Evolutionary conservation across 768 basidiomycete genomes (phyloP), one percentile per base, ranked within the genome.

Genomic region (Sistotremastrum suecicum): DNA sequence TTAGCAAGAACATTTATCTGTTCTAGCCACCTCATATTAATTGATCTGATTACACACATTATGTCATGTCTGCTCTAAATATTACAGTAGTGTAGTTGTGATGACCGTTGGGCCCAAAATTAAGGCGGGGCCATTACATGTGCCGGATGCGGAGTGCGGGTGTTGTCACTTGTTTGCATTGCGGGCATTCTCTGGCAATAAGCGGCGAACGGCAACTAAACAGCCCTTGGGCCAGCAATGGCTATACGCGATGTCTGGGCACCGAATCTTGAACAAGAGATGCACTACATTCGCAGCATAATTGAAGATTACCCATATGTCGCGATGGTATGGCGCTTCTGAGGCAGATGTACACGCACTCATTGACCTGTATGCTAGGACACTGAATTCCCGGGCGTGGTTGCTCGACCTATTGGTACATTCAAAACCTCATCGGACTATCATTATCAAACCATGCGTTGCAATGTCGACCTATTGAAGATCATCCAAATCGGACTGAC

Each of bases 361-460:
- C 39, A 31, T 39, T 48, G 20, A 34, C 11, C 51, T 37, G 41
- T 43, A 51, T 39, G 45, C 34, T 61, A 97, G 94, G 94, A 99
- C 62, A 97, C 95, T 44, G 95, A 99, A 61, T 98, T 98, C 62
- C 95, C 95, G 34, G 95, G 95, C 6, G 91, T 97, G 38, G 95
- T 99, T 46, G 95, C 94, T 3, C 77, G 95, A 12, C 95, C 95
- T 2, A 94, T 99, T 56, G 95, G 95, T 4, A 71, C 80, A 34
- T 98, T 97, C 72, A 90, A 89, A 62, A 92, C 91, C 0, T 89
- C 90, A 7, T 90, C 90, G 20, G 95, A 99, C 65, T 98, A 97
- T 59, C 94, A 98, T 64, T 99, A 97, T 64, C 95, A 99, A 64
- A 99, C 95, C 2, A 94, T 99, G 85, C 82, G 95, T 50, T 95